Conservation (phyloP, 352 stramenopile species). For the Phytopythium montanum region DNA sequence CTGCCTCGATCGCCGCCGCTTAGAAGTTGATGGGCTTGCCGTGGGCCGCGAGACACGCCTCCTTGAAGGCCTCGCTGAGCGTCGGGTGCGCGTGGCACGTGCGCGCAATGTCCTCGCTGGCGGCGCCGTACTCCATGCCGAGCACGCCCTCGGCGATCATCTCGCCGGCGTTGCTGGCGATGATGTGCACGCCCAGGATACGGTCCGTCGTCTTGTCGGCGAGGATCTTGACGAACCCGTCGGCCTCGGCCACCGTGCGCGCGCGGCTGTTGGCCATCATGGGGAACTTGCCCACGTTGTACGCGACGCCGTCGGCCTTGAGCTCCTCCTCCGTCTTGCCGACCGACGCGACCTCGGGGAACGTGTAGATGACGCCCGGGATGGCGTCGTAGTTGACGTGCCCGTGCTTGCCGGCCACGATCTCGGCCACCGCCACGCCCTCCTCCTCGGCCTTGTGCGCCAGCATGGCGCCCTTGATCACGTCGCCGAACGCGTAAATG, state of each 20-base stretch:
- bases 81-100: conserved; percentile 98
- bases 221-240: conserved; percentile 98
- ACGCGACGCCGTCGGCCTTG: conserved; percentile 93
- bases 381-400: conserved; percentile 99
- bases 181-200: conserved; percentile 99
- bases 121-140: conserved; percentile 98
- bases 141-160: conserved; percentile 99
- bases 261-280: conserved; percentile 98
- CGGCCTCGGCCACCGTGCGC: conserved; percentile 89
- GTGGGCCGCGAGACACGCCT: conserved; percentile 97
- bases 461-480: conserved; percentile 98
- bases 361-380: conserved; percentile 98
- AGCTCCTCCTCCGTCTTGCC: conserved; percentile 98
- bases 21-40: conserved; percentile 99
- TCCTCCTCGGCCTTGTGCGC: conserved; percentile 99
- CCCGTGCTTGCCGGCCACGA: conserved; percentile 95
- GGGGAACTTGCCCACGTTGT: conserved; percentile 98
- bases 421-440: conserved; percentile 97
- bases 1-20: conserved; percentile 16
- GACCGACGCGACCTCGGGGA: conserved; percentile 94
- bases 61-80: conserved; percentile 98
- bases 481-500: conserved; percentile 98
- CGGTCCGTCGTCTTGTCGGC: conserved; percentile 97
- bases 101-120: conserved; percentile 97
- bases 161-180: conserved; percentile 98